Evolutionary conservation across 495 filamentous ascomycete species (phyloP), one percentile per base, ranked within the genome.

Genomic region (Aspergillus hancockii): DNA sequence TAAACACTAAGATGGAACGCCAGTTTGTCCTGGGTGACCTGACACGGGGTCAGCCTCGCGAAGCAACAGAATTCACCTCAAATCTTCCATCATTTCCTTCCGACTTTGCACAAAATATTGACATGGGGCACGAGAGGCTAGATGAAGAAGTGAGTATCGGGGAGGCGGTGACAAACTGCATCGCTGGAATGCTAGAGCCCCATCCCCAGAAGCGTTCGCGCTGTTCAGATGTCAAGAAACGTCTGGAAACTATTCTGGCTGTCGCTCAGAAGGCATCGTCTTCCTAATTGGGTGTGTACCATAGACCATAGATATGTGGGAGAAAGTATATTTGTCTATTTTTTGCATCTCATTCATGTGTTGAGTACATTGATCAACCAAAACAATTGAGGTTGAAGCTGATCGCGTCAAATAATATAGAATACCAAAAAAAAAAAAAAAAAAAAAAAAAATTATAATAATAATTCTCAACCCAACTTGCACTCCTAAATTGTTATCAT

Each of bases 1-100:
- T 82, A 16, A 72, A 71, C 54, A 84, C 81, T 0, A 79, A 76
- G 34, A 84, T 84, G 81, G 79, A 83, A 58, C 77, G 81, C 34
- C 80, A 77, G 22, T 56, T 81, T 14, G 75, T 82, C 25, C 64
- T 84, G 21, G 73, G 68, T 14, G 69, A 73, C 14, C 34, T 84
- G 25, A 82, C 81, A 22, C 65, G 65, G 2, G 68, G 69, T 0
- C 57, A 63, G 18, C 66, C 67, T 5, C 53, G 59, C 9, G 43
- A 46, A 18, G 30, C 54, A 0, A 16, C 54, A 9, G 22, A 41
- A 22, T 13, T 12, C 25, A 12, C 47, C 47, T 14, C 45, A 56
- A 7, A 53, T 23, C 57, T 49, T 14, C 63, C 61, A 4, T 57
- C 61, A 5, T 68, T 79, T 23, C 76, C 77, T 2, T 8, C 51